Base-by-base conservation (phyloP, 2,329 filamentous ascomycete genomes). In the Monilinia aucupariae region DNA sequence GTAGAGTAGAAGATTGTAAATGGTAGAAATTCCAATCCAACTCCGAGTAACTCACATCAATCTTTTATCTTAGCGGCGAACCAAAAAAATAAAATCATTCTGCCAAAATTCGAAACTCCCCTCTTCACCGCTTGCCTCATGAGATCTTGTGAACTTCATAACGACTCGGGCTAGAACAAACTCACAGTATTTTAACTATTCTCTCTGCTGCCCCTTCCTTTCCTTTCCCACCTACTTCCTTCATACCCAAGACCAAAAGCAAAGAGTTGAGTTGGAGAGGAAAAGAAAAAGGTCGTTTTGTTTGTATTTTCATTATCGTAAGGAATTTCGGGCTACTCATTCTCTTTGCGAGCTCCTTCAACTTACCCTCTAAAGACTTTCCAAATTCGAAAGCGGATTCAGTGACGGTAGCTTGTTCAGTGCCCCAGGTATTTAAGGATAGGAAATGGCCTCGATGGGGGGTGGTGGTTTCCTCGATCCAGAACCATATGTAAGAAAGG, bases 401-500 rank as follows among this genome's bases (percentile, higher is more conserved):
- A 50, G 25, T 39, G 5, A 12, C 13, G 37, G 15, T 59, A 59
- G 27, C 34, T 51, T 59, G 56, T 37, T 51, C 25, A 56, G 22
- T 39, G n/a, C 9, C 15, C 37, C 37, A 39, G 15, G 37, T 27
- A 62, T 37, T 32, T 30, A 61, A 54, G 17, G 32, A 58, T 27
- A 61, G 51, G 47, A 60, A 59, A 74, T 74, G 72, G 71, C 72
- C 70, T 74, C 73, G 66, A 72, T 72, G 71, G 71, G 70, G 64
- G 69, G 66, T 59, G 41, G 62, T 52, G 68, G 48, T 53, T 66
- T 69, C 60, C 64, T 73, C 52, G 71, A 74, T 63, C 58, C 69
- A 34, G 71, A 71, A 47, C 68, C 72, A 25, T 65, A 70, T 43
- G 66, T 71, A 51, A 66, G 72, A 52, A 63, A 62, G 43, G 59